Percentiles rank a stretch among this genome's conserved stretches.
Conservation (phyloP, 768 basidiomycete species). For the Mrakia frigida region DNA sequence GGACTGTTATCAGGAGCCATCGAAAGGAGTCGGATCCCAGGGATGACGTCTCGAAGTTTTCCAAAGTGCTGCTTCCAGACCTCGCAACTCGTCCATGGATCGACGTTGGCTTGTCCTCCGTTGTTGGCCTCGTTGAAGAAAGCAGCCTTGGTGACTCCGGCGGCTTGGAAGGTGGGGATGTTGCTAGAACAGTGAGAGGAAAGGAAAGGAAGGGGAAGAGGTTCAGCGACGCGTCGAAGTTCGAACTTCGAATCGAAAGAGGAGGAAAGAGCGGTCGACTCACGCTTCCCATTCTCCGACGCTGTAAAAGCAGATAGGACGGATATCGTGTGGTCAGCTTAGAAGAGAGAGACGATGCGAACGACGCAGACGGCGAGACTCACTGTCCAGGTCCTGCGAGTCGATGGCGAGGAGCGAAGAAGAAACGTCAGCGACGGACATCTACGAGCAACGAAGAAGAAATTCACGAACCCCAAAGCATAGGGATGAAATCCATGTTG, state of each 20-base stretch:
- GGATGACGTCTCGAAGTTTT: slow-evolving; percentile 4
- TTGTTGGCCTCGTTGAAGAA: slow-evolving; percentile 10
- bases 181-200: background rate
- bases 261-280: too few species aligned
- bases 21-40: slow-evolving; percentile 20
- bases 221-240: too few species aligned
- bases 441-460: too few species aligned
- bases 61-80: slow-evolving; percentile 17
- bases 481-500: too few species aligned
- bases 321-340: too few species aligned
- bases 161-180: background rate
- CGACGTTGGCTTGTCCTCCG: slow-evolving; percentile 22
- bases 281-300: too few species aligned
- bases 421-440: too few species aligned
- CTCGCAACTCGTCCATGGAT: background rate
- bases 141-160: background rate
- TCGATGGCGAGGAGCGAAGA: too few species aligned
- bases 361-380: too few species aligned
- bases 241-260: background rate
- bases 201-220: background rate
- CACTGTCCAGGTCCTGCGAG: too few species aligned
- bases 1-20: slow-evolving; percentile 19
- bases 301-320: too few species aligned
- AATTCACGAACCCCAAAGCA: too few species aligned
- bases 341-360: background rate